Evolutionary conservation across 306 rosid species (phyloP), one percentile per base, ranked within the genome.

Genomic region (Leucaena leucocephala): DNA sequence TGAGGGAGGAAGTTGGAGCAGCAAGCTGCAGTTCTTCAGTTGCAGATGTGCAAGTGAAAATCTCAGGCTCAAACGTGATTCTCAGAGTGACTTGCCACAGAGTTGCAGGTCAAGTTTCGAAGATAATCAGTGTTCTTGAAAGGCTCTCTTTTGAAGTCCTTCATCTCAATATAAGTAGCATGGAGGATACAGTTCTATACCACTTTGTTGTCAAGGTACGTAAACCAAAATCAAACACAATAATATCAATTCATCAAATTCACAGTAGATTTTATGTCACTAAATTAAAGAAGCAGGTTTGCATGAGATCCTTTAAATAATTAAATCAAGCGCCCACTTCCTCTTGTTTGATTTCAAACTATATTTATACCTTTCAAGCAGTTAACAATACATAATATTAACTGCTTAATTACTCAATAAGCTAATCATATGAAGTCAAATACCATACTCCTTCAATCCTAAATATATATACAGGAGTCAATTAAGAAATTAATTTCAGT

Each of bases 21-120:
- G 97, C 99, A 19, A 81, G 86, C 69, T 95, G 96, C 84, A 95
- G 91, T 84, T 93, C 98, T 58, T 86, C 93, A 0, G 82, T 90
- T 16, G 99, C 99, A 0, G 98, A 95, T 75, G 97, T 95, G 3
- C 98, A 95, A 72, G 99, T 94, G 7, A 93, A 90, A 88, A 91
- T 95, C 21, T 95, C 94, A 0, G 99, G 99, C 8, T 82, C 98
- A 0, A 93, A 93, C 49, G 96, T 93, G 68, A 66, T 87, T 15
- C 36, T 95, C 84, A 93, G 85, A 80, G 86, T 95, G 4, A 89
- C 93, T 76, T 90, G 90, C 1, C 85, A 84, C 19, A 82, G 90
- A 64, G 80, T 84, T 42, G 85, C 83, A 0, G 97, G 98, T 67
- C 99, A 91, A 83, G 87, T 91, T 74, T 80, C 87, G 1, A 91